A percentile compares a stretch with the other conserved stretches of the same genome.
These are phyloP conservation scores for Scalesia atractyloides DNA, from an alignment of 129 eudicot genomes.

Conservation along the genomic window DNA sequence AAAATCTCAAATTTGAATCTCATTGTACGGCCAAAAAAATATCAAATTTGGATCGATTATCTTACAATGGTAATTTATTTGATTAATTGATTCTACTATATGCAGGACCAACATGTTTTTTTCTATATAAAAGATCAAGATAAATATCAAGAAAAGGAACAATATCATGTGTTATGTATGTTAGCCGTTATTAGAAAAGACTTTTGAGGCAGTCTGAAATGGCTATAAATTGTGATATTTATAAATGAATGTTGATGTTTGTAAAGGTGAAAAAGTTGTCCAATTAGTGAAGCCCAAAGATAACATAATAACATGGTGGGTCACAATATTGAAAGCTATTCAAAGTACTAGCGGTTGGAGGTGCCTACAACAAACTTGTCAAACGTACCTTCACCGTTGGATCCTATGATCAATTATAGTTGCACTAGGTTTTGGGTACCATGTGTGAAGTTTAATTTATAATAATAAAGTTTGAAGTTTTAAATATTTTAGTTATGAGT, in stretches of 20 bases:
- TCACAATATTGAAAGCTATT: constrained; percentile 23
- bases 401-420: not conserved
- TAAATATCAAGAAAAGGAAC: not conserved
- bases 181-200: not conserved
- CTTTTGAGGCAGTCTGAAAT: not conserved
- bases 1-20: too few species aligned
- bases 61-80: too few species aligned
- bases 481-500: too few species aligned
- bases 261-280: constrained; percentile 23
- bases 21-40: too few species aligned
- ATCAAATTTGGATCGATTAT: too few species aligned
- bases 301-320: constrained; percentile 38
- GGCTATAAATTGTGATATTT: not conserved
- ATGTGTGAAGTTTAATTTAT: too few species aligned
- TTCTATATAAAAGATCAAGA: not conserved
- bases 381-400: constrained; percentile 20
- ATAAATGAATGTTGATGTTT: constrained; percentile 22
- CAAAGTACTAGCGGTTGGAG: constrained; percentile 14
- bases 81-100: too few species aligned
- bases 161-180: constrained; percentile 6
- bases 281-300: constrained; percentile 14
- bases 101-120: too few species aligned
- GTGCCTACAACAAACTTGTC: constrained; percentile 4
- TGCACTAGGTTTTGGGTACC: not conserved
- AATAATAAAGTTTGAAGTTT: too few species aligned